Evolutionary conservation across 2,329 filamentous ascomycete species (phyloP), one percentile per base, ranked within the genome.

Genomic region (Raffaelea albimanens): DNA sequence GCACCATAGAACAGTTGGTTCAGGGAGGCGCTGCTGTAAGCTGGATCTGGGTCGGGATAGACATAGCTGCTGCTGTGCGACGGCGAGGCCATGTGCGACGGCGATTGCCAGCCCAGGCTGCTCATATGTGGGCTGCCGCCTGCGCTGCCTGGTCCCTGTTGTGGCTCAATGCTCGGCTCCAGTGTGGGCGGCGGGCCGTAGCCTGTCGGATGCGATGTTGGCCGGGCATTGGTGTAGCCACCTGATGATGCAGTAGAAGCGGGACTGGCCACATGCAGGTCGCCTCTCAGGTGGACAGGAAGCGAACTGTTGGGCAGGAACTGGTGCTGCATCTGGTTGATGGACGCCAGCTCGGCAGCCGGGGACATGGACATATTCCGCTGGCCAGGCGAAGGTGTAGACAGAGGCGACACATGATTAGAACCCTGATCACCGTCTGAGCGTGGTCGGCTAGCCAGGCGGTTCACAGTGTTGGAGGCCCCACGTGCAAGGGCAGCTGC

Each of bases 151-250:
- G 71, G 64, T 2, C 76, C 80, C 57, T 85, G 82, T 54, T 84
- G 82, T 50, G 86, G 83, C 61, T 91, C 87, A 52, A 87, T 76
- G 63, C 80, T 90, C 22, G 90, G 88, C 68, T 96, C 91, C 45
- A 96, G 73, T 16, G 86, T 89, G 43, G 85, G 82, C 2, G 87
- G 87, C 21, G 87, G 87, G n/a, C 83, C 85, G 63, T 91, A 95
- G 51, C 76, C 76, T 13, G 72, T 82, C 0, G 91, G 90, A 64
- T 96, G 90, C 36, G 90, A 96, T 0, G 91, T 96, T 56, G 91
- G 80, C 42, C 79, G 73, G 60, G 78, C 73, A 48, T 65, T 71
- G 52, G 66, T 73, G 67, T 80, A 79, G 54, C 75, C 40, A 5
- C 76, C 73, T 3, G 81, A 78, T 13, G 77, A 78, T 7, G 13